A percentile compares a stretch with the other conserved stretches of the same genome.
phyloP scores from a whole-genome alignment of 139 green algal species.

The Penium margaritaceum region DNA sequence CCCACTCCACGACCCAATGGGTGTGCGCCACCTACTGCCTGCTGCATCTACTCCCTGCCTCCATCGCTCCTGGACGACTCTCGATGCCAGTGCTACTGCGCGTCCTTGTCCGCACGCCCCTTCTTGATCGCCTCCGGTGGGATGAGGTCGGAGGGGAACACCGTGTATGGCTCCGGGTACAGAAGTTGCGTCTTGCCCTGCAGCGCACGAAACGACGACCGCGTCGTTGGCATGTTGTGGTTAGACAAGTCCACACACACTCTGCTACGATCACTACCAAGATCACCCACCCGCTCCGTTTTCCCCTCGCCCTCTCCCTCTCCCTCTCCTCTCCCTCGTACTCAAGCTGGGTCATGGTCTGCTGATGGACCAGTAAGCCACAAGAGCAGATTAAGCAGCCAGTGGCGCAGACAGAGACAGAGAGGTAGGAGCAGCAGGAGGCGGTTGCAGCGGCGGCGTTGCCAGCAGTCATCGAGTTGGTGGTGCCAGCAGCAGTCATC shows the following conservation, averaged over 20 bases:
- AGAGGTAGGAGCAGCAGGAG: not conserved
- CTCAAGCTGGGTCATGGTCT: not conserved
- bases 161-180: conserved; percentile 80
- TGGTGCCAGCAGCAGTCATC: too few relatives aligned
- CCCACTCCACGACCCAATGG: not conserved
- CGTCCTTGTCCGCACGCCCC: not conserved
- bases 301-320: not conserved
- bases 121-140: not conserved
- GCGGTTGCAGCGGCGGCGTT: not conserved
- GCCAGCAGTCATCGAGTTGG: too few relatives aligned
- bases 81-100: not conserved
- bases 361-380: not conserved
- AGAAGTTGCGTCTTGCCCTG: conserved; percentile 82
- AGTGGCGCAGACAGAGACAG: too few relatives aligned
- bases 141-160: conserved; percentile 80
- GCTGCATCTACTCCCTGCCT: not conserved
- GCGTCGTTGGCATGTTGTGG: not conserved
- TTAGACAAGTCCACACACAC: not conserved
- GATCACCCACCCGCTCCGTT: not conserved
- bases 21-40: not conserved
- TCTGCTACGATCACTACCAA: not conserved
- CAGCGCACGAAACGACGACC: not conserved
- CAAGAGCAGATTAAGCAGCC: too few relatives aligned
- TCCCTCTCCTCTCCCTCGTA: not conserved
- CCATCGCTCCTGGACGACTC: too few relatives aligned